Conservation (phyloP, 352 stramenopile genomes). For the Phytophthora hibernalis region DNA sequence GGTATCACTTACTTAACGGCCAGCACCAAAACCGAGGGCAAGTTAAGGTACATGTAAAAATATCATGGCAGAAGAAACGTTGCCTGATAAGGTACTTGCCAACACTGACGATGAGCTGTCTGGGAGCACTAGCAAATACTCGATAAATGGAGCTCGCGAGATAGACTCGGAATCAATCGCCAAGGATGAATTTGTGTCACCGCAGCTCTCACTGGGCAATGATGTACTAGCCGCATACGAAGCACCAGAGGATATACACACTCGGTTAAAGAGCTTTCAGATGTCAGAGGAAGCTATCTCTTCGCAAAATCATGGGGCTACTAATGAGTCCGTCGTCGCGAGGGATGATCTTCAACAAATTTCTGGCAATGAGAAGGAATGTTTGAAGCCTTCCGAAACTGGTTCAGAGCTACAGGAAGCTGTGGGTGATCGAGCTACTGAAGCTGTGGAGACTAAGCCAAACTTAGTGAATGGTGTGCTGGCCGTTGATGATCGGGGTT, state of each 20-base stretch:
- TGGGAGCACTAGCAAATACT: background rate
- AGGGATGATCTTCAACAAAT: too few species aligned
- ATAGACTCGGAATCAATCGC: background rate
- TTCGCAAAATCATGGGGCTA: background rate
- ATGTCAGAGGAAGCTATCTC: background rate
- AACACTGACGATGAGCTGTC: background rate
- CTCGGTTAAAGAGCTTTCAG: background rate
- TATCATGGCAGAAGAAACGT: background rate
- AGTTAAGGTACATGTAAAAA: constrained; percentile 36
- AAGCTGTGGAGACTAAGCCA: too few species aligned
- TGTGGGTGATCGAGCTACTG: too few species aligned
- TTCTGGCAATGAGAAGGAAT: too few species aligned
- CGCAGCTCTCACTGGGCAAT: background rate
- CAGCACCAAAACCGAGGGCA: constrained; percentile 33
- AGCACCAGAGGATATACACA: background rate
- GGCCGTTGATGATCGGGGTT: too few species aligned
- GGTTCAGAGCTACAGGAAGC: too few species aligned
- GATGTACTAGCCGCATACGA: background rate
- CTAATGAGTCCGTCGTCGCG: background rate
- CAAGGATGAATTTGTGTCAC: background rate
- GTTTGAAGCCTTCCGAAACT: too few species aligned
- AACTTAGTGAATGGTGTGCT: too few species aligned
- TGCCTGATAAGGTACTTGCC: background rate
- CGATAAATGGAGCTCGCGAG: background rate
- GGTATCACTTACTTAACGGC: constrained; percentile 42